Base-by-base conservation (phyloP, 306 rosid genomes). In the Clitoria ternatea region DNA sequence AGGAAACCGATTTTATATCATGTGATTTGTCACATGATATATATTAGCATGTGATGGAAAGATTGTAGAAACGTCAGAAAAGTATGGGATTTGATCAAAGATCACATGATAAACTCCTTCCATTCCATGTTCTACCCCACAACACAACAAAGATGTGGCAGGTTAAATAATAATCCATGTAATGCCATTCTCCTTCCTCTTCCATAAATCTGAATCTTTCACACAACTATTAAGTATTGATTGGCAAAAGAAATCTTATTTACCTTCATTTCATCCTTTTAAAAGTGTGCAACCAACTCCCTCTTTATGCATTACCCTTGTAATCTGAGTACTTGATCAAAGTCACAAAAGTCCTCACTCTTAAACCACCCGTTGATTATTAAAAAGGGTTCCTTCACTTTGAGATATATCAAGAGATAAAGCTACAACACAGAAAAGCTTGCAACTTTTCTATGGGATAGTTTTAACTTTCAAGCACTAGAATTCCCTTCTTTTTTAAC, bases 21-120 rank as follows among this genome's bases (percentile, higher is more conserved):
- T 84, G 91, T 85, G 88, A 80, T 67, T 48, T 30, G 74, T 86
- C 96, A 85, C 87, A 82, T 85, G 88, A 82, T 64, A 55, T 65
- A 74, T 49, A 60, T 54, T 61, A 53, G 73, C 81, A 52, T 66
- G 77, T 59, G 84, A 77, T 72, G 76, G 54, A 61, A 56, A 80
- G 53, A 64, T 74, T 74, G 76, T 64, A 81, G 60, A 77, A 73
- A 69, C 82, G 81, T 79, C 83, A 80, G 79, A 67, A 40, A 78
- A 73, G 82, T 69, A 76, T 70, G 44, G 68, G 65, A 78, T 55
- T 80, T 61, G 72, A 76, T 74, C 73, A 65, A 82, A 66, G 59
- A 79, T 84, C 94, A 85, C 96, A 87, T 85, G 94, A 84, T 66
- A 69, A 47, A 79, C 81, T 77, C 85, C 79, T 82, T 77, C 84